Conservation (phyloP, 208 protist species). For the Giardia muris region DNA sequence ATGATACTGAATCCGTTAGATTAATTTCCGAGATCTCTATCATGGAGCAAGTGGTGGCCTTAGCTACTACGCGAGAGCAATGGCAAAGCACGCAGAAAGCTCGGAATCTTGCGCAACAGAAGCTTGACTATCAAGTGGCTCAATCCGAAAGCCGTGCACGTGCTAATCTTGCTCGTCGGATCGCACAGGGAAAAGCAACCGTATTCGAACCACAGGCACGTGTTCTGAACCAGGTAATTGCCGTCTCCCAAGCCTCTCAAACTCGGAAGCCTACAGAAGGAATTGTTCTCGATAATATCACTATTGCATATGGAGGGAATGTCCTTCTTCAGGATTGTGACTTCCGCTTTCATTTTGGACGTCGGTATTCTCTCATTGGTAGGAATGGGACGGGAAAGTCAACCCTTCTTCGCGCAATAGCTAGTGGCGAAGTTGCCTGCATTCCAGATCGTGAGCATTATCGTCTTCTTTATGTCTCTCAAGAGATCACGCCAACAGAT, state of each 20-base stretch:
- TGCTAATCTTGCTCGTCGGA: neutral
- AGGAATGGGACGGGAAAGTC: constrained; percentile 72
- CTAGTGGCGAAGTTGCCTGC: constrained; percentile 34
- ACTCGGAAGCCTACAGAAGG: neutral
- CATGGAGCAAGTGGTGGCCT: neutral
- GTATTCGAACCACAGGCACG: neutral
- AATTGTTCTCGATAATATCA: constrained; percentile 18
- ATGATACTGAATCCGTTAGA: neutral
- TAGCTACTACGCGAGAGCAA: neutral
- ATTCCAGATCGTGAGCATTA: constrained; percentile 26
- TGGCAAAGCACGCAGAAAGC: neutral
- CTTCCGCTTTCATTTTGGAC: constrained; percentile 46
- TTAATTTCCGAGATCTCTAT: neutral
- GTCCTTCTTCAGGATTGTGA: constrained; percentile 2
- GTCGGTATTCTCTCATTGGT: constrained; percentile 57
- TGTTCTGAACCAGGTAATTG: neutral
- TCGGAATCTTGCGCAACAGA: neutral
- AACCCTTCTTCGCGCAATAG: constrained; percentile 62
- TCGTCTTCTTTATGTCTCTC: constrained; percentile 34
- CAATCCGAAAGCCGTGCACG: neutral
- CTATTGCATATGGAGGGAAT: constrained; percentile 28
- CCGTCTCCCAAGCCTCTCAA: neutral
- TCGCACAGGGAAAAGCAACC: neutral
- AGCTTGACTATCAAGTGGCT: neutral
- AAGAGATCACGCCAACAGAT: constrained; percentile 32